Base-by-base conservation (phyloP, 2,329 filamentous ascomycete species). In the Monosporascus cannonballus region DNA sequence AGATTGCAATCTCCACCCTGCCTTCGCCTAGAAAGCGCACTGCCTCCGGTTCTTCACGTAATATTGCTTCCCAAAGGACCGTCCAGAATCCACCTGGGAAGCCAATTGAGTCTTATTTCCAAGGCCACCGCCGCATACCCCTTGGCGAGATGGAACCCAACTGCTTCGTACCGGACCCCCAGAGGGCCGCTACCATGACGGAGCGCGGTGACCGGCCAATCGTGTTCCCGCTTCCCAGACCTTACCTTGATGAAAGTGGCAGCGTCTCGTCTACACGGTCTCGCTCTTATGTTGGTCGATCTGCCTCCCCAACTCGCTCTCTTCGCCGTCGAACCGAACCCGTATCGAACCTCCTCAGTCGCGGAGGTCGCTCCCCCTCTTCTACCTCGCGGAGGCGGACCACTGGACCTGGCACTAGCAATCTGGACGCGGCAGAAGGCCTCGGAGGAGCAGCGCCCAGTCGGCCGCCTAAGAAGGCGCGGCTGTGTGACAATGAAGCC, bases 71-170 rank as follows among this genome's bases (percentile, higher is more conserved):
- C 44, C 39, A 57, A 50, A 58, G 49, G 15, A 54, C 59, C 48
- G 59, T 61, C n/a, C 60, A 47, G 52, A 70, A 58, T 51, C 64
- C 51, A 47, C 64, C 66, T 4, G 66, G 60, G 14, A 83, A 82
- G 57, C 76, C 79, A 2, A 83, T 83, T 54, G 74, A 73, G 38
- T 73, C 76, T 3, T 83, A 80, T 61, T 82, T 83, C 66, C 76
- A 76, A 52, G 70, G 71, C 22, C 67, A 73, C 51, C 66, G 68
- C 36, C 76, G 81, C 2, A 77, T 83, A 53, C 78, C 81, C 0
- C 76, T 84, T 61, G 81, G 76, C n/a, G 79, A 81, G 60, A 84
- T 84, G 81, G 80, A 84, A 49, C 71, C 77, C 39, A 84, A 84
- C 56, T 83, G 79, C 62, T 84, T 84, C 59, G 69, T 74, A 15